Evolutionary conservation across 2,329 filamentous ascomycete genomes (phyloP).

Genomic region (Fusarium paranaense): DNA sequence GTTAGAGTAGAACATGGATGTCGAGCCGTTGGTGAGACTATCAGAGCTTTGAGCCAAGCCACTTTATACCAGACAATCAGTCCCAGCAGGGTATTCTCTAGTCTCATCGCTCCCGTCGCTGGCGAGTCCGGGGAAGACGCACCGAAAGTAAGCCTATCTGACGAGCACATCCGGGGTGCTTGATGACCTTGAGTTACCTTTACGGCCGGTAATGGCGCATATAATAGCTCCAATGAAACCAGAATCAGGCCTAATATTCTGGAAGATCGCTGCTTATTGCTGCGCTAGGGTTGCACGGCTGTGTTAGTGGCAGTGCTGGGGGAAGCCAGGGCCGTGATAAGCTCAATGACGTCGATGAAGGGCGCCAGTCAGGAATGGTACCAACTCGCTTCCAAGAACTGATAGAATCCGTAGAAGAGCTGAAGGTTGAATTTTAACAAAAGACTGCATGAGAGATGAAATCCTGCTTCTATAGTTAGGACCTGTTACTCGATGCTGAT

Average conservation of each 20-base stretch:
- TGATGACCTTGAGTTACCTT: not conserved
- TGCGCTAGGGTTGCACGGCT: not conserved
- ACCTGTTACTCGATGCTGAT: not conserved
- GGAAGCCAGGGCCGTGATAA: not conserved
- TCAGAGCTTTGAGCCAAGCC: not conserved
- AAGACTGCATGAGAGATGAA: not conserved
- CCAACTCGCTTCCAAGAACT: not conserved
- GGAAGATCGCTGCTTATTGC: not conserved
- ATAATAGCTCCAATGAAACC: not conserved
- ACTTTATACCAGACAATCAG: not conserved
- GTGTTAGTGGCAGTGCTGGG: not conserved
- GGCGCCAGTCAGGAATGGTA: not conserved
- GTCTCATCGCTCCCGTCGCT: not conserved
- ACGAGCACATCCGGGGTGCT: not conserved
- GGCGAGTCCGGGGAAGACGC: not conserved
- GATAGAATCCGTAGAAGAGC: not conserved
- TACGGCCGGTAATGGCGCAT: not conserved
- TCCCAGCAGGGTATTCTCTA: not conserved
- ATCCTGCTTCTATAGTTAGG: not conserved
- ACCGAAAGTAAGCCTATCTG: not conserved
- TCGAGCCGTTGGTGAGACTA: not conserved
- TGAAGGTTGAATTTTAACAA: not conserved
- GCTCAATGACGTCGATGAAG: not conserved
- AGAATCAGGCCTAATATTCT: too few species aligned
- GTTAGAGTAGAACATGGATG: not conserved